Conservation (phyloP, 1,284 basidiomycete species). For the Cerioporus squamosus region DNA sequence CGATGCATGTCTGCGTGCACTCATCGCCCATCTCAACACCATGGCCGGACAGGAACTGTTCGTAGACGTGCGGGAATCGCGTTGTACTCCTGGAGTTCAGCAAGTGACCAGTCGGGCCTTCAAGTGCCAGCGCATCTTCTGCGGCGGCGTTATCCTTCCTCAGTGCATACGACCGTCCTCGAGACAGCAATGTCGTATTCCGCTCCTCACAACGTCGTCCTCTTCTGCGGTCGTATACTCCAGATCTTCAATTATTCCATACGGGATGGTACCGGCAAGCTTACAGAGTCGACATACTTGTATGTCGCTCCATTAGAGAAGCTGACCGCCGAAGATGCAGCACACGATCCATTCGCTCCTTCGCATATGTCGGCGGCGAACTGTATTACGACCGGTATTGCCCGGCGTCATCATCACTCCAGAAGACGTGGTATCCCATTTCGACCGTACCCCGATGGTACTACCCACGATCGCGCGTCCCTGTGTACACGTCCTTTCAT, state of each 20-base stretch:
- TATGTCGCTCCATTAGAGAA: background rate
- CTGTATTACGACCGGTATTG: background rate
- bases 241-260: background rate
- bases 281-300: background rate
- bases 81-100: no score
- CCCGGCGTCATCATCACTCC: background rate
- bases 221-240: background rate
- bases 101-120: no score
- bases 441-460: background rate
- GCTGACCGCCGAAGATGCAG: background rate
- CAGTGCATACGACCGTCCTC: background rate
- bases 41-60: background rate
- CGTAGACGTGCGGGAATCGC: background rate
- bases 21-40: background rate
- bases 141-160: background rate
- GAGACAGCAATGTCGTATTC: constrained; percentile 12
- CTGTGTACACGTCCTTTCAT: background rate
- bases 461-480: background rate
- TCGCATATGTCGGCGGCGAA: background rate
- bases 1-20: background rate
- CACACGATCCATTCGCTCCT: background rate
- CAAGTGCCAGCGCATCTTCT: background rate
- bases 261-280: background rate
- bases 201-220: background rate
- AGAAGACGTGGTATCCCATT: background rate